Conservation (phyloP, 2,329 filamentous ascomycete genomes). For the Microcera coccophila region DNA sequence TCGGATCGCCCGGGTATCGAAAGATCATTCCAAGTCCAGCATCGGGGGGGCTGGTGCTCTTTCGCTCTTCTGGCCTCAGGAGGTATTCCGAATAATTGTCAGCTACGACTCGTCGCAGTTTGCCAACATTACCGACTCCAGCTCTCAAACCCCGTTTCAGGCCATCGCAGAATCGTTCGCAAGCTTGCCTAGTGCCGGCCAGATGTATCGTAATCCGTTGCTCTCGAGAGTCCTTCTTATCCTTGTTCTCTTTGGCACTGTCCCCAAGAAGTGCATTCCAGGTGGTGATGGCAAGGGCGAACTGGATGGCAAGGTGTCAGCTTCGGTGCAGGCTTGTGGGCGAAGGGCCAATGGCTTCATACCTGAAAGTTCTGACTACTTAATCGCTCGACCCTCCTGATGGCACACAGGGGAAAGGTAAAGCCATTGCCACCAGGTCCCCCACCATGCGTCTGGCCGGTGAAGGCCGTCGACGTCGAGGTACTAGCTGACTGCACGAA, state of each 20-base stretch:
- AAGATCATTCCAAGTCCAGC: constrained; percentile 90
- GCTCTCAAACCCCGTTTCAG: constrained; percentile 85
- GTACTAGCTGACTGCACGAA: constrained; percentile 78
- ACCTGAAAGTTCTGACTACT: constrained; percentile 85
- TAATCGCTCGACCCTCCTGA: constrained; percentile 85
- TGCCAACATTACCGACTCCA: constrained; percentile 82
- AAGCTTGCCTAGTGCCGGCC: constrained; percentile 80
- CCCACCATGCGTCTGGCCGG: constrained; percentile 86
- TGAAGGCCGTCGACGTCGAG: constrained; percentile 77
- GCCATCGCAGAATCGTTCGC: constrained; percentile 93
- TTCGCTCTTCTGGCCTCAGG: constrained; percentile 60
- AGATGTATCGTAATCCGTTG: constrained; percentile 92
- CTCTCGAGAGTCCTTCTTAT: constrained; percentile 49
- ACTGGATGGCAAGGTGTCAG: constrained; percentile 43
- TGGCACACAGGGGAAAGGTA: constrained; percentile 85
- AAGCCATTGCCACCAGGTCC: constrained; percentile 95
- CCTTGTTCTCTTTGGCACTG: constrained; percentile 48
- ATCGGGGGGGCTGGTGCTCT: constrained; percentile 63
- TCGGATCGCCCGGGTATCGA: constrained; percentile 88
- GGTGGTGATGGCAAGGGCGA: constrained; percentile 89
- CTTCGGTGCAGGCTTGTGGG: constrained; percentile 3
- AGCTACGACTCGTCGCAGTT: constrained; percentile 71
- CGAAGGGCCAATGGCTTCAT: constrained; percentile 13
- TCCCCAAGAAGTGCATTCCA: constrained; percentile 74
- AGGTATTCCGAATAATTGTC: constrained; percentile 92